Conservation (phyloP, 805 yeast species). For the Metschnikowia matae region DNA sequence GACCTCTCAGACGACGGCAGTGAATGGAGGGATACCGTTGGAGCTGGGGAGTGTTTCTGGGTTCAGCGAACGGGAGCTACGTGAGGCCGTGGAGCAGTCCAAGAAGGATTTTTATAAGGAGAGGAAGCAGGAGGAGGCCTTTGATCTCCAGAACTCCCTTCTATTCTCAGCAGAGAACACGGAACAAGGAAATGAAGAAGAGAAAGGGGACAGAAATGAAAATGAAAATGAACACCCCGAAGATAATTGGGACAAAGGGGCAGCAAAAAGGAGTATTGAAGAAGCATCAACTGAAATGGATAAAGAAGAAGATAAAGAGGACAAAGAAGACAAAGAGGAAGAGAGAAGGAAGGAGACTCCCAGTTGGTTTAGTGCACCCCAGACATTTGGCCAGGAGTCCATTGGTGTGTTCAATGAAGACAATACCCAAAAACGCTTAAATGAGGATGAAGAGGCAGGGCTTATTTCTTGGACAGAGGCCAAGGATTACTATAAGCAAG, state of each 20-base stretch:
- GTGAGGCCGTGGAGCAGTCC: constrained; percentile 46
- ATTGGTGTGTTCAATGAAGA: constrained; percentile 9
- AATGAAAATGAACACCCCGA: neutral
- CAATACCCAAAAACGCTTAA: constrained; percentile 7
- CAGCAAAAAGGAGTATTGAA: constrained; percentile 15
- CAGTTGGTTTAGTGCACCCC: constrained; percentile 23
- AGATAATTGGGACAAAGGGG: neutral
- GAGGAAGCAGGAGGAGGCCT: constrained; percentile 1
- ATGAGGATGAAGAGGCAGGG: constrained; percentile 46
- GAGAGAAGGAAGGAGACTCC: constrained; percentile 16
- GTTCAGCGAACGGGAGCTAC: constrained; percentile 37
- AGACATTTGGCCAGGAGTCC: constrained; percentile 5
- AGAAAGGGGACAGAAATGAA: neutral
- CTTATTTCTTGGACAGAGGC: constrained; percentile 51
- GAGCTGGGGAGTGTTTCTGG: constrained; percentile 6
- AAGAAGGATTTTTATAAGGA: constrained; percentile 34
- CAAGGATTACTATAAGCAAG: constrained; percentile 20
- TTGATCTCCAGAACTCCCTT: neutral
- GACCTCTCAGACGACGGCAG: no score
- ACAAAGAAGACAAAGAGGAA: neutral
- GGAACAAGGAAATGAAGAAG: constrained; percentile 22
- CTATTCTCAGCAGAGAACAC: constrained; percentile 11
- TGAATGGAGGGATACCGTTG: no score
- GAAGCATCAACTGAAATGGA: constrained; percentile 19
- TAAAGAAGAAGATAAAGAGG: neutral